A percentile compares a stretch with the other conserved stretches of the same genome.
These are phyloP conservation scores for Lactuca sativa DNA, from an alignment of 129 eudicot genomes.

Conservation along the genomic window DNA sequence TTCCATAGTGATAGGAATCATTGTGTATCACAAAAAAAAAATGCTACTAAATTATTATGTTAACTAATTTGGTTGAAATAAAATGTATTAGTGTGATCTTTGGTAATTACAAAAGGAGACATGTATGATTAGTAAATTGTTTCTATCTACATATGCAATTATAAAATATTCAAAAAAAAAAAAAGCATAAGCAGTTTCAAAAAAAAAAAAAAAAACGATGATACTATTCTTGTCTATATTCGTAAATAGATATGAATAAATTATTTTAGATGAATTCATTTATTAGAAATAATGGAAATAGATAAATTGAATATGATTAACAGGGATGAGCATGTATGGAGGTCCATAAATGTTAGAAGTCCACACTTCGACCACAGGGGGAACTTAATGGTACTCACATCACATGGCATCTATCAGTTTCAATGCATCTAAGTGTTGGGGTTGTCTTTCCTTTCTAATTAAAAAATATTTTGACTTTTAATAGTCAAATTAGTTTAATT, in stretches of 20 bases:
- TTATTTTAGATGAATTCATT: too few relatives aligned
- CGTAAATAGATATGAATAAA: background rate
- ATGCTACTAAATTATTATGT: too few relatives aligned
- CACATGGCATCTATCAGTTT: constrained; percentile 30
- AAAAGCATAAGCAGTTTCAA: background rate
- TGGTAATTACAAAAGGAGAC: too few relatives aligned
- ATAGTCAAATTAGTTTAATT: constrained; percentile 14
- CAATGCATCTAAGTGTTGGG: constrained; percentile 21
- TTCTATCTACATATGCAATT: background rate
- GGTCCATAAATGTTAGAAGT: constrained; percentile 21
- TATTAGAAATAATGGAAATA: background rate
- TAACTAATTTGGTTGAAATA: too few relatives aligned
- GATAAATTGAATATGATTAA: constrained; percentile 1
- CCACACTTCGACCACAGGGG: constrained; percentile 36
- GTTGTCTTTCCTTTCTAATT: constrained; percentile 16
- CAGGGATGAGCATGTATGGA: constrained; percentile 26
- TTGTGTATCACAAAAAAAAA: too few relatives aligned
- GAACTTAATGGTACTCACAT: constrained; percentile 39
- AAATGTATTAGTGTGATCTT: too few relatives aligned
- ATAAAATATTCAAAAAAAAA: too few relatives aligned
- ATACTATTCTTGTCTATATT: too few relatives aligned
- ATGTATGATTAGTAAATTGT: background rate
- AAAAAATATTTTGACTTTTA: constrained; percentile 19
- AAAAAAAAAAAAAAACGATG: too few relatives aligned
- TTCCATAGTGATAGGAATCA: too few relatives aligned